phyloP scores from a whole-genome alignment of 495 filamentous ascomycete species.

The Penicillium desertorum region DNA sequence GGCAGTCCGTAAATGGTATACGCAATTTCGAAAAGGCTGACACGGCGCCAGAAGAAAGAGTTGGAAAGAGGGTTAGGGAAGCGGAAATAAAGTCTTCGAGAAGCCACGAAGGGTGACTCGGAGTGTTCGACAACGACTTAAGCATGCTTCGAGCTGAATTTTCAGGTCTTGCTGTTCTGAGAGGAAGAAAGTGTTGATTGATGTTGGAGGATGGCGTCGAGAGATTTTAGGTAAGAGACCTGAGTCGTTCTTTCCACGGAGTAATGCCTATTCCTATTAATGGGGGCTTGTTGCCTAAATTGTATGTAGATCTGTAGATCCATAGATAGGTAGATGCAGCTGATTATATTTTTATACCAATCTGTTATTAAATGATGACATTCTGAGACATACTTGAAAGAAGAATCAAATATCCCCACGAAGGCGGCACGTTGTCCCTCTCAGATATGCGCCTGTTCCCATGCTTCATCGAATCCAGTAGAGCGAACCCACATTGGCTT shows the following conservation, averaged over 20 bases:
- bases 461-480: conserved; percentile 41
- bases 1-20: too few relatives aligned
- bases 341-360: too few relatives aligned
- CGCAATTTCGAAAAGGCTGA: too few relatives aligned
- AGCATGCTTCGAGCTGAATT: too few relatives aligned
- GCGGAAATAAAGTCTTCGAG: too few relatives aligned
- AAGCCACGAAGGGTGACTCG: too few relatives aligned
- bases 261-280: neutral
- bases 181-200: neutral
- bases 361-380: neutral
- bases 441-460: conserved; percentile 32
- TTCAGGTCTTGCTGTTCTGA: too few relatives aligned
- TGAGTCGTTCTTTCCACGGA: neutral
- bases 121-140: too few relatives aligned
- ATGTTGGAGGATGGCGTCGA: neutral
- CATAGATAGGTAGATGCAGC: too few relatives aligned
- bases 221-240: too few relatives aligned
- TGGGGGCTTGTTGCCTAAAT: neutral
- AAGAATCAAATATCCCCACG: neutral
- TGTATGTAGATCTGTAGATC: neutral
- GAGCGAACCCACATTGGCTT: conserved; percentile 35
- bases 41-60: too few relatives aligned
- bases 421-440: neutral
- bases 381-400: neutral
- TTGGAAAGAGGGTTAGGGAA: too few relatives aligned